phyloP scores from a whole-genome alignment of 1,284 basidiomycete species.

The Trichosporon ovoides region DNA sequence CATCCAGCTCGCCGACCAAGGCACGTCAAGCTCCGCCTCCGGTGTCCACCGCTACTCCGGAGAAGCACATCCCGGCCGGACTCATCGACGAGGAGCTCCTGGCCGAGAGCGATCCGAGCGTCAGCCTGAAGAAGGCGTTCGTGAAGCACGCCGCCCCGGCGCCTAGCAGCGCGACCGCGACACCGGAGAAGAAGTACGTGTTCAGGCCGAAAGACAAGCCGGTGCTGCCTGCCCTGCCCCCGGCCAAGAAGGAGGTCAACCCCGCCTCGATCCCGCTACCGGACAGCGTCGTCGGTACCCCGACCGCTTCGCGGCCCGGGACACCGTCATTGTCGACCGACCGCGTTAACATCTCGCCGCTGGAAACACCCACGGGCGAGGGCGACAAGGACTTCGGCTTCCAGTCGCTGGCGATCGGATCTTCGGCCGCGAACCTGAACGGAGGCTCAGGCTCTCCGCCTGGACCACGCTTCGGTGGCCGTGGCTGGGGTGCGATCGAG shows the following conservation, averaged over 20 bases:
- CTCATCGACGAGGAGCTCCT: slow-evolving; percentile 44
- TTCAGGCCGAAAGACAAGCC: slow-evolving; percentile 29
- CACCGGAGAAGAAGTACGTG: slow-evolving; percentile 27
- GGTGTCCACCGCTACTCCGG: slow-evolving; percentile 2
- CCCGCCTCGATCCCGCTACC: slow-evolving; percentile 34
- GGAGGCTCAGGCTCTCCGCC: neutral
- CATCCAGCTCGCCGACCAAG: slow-evolving; percentile 2
- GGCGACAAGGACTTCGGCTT: slow-evolving; percentile 33
- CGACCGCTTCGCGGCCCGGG: slow-evolving; percentile 25
- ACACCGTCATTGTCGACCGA: slow-evolving; percentile 27
- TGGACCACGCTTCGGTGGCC: slow-evolving; percentile 7
- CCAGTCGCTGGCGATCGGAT: slow-evolving; percentile 37
- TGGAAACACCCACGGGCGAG: slow-evolving; percentile 30
- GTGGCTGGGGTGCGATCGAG: slow-evolving; percentile 16
- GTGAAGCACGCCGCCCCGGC: slow-evolving; percentile 24
- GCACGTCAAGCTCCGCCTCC: neutral
- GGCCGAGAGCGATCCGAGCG: slow-evolving; percentile 38
- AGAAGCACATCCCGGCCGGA: slow-evolving; percentile 15
- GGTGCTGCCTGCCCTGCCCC: slow-evolving; percentile 1
- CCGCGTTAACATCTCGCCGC: slow-evolving; percentile 41
- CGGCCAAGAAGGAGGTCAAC: slow-evolving; percentile 11
- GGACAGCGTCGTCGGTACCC: slow-evolving; percentile 27
- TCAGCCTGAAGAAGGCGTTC: slow-evolving; percentile 44
- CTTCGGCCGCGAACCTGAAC: slow-evolving; percentile 6
- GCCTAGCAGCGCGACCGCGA: neutral